Evolutionary conservation across 176 grass and related monocot genomes (phyloP).

Genomic region (Zea luxurians): DNA sequence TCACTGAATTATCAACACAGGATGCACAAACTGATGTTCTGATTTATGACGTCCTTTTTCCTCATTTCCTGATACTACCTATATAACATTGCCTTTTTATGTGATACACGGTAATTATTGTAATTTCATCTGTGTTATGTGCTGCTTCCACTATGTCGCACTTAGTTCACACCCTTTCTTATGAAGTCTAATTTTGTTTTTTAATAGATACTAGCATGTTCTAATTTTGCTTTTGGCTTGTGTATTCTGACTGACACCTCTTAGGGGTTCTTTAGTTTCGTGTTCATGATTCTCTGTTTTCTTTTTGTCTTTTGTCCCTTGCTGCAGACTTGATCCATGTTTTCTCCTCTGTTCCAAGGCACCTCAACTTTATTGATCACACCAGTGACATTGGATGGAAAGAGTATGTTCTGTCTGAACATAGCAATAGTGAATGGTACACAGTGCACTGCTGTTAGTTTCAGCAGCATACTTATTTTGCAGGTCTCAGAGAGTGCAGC

Average conservation of each 20-base stretch:
- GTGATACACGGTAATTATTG: neutral
- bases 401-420: slow-evolving; percentile 64
- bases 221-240: neutral
- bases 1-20: neutral
- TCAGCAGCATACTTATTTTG: slow-evolving; percentile 27
- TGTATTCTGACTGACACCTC: neutral
- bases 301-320: neutral
- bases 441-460: slow-evolving; percentile 29
- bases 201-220: slow-evolving; percentile 1
- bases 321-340: slow-evolving; percentile 92
- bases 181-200: neutral
- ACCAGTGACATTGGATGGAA: slow-evolving; percentile 98
- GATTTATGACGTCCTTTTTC: neutral
- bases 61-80: neutral
- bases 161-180: neutral
- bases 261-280: neutral
- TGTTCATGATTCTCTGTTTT: neutral
- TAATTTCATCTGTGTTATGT: neutral
- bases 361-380: slow-evolving; percentile 92
- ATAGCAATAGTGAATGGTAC: neutral
- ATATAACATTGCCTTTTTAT: neutral
- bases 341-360: slow-evolving; percentile 87
- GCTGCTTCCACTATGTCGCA: neutral
- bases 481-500: slow-evolving; percentile 89
- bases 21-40: neutral